Base-by-base conservation (phyloP, 345 rosid genomes). In the Alliaria petiolata region DNA sequence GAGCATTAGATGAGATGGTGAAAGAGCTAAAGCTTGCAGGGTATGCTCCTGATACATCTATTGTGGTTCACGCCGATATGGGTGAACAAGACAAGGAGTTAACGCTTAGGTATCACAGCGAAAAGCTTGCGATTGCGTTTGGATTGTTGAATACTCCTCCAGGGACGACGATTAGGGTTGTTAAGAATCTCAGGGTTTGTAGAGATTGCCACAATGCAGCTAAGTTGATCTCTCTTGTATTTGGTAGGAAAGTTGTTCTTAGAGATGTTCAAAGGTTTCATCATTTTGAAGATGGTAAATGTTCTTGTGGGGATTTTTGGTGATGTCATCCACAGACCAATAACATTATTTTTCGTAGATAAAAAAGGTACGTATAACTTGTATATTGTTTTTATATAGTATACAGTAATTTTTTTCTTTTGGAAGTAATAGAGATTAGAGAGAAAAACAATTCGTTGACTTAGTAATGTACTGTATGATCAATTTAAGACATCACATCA, bases 181-280 rank as follows among this genome's bases (percentile, higher is more conserved):
- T 85, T 17, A 93, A 93, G 85, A 93, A 93, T 72, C 86, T 90
- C 34, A 81, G 97, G 15, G 89, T 90, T 3, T 93, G 98, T 75
- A 80, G 80, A 77, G 98, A 90, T 84, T 90, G 97, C 51, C 98
- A 90, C 82, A 76, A 83, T 70, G 96, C 91, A 11, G 89, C 93
- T 15, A 93, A 89, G 76, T 73, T 83, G 39, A 80, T 93, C 60
- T 93, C 98, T 4, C 67, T 76, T 14, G 69, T 87, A 62, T 86
- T 89, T 61, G 33, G 79, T 47, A 86, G 98, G 78, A 81, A 77
- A 75, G 84, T 93, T 47, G 75, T 93, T 50, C 93, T 89, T 43
- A 86, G 98, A 76, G 98, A 90, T 82, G 90, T 87, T 46, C 96
- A 93, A 76, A 75, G 96, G 76, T 93, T 90, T 82, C 98, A 93